phyloP scores from a whole-genome alignment of 441 rosid species.

The Syzygium malaccense region DNA sequence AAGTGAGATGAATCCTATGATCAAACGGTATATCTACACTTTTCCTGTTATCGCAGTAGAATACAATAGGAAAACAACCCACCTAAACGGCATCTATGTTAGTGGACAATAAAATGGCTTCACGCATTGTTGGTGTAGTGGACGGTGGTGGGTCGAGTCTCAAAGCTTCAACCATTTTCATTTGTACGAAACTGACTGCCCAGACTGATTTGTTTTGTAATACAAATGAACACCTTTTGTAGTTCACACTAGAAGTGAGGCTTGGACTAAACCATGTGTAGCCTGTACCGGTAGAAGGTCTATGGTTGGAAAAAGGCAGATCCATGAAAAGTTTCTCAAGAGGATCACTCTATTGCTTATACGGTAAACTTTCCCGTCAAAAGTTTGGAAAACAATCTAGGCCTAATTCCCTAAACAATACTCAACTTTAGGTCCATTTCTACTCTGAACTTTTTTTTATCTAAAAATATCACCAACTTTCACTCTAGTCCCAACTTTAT shows the following conservation, averaged over 20 bases:
- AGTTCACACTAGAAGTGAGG: not conserved
- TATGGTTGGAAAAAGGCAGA: not conserved
- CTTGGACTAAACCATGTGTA: not conserved
- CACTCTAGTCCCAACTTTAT: not conserved
- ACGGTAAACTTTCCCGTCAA: not conserved
- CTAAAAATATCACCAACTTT: not conserved
- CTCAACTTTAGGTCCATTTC: not conserved
- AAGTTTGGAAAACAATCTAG: not conserved
- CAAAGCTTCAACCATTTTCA: not conserved
- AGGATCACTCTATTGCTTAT: not conserved
- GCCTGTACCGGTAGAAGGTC: not conserved
- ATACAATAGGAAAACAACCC: not conserved
- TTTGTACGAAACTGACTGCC: not conserved
- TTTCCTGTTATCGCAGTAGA: not conserved
- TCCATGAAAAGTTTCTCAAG: not conserved
- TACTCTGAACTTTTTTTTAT: not conserved
- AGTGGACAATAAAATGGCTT: not conserved
- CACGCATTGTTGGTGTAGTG: not conserved
- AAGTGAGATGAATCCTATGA: not conserved
- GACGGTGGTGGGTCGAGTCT: not conserved
- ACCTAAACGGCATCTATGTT: not conserved
- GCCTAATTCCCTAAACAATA: not conserved
- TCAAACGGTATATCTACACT: not conserved
- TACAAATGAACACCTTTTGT: not conserved
- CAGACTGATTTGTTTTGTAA: not conserved